Base-by-base conservation (phyloP, 1,139 yeast genomes). In the Hyphopichia pseudoburtonii region DNA sequence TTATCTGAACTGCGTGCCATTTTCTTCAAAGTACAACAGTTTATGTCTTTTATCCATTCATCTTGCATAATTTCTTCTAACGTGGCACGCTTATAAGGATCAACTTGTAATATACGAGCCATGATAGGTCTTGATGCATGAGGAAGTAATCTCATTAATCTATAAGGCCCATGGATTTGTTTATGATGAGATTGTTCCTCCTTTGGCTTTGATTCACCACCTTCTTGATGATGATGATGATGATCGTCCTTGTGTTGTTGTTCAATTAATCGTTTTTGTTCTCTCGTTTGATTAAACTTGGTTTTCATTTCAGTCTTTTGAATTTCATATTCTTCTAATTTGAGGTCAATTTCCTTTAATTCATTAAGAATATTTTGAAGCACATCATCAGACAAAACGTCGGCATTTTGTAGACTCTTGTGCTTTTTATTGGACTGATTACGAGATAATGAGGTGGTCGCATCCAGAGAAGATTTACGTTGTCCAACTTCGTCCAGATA, bases 71-170 rank as follows among this genome's bases (percentile, higher is more conserved):
- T 76, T 23, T 84, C 88, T 21, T 75, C 76, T 55, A 92, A 62
- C 1, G 83, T 69, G 2, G 92, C 86, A 45, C 98, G 76, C 44
- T 74, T 69, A 5, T 48, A 54, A 2, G 95, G 88, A 45, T 86
- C 83, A 5, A 88, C 60, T 33, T 70, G 78, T 22, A 92, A 69
- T 87, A 92, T 89, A 33, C 72, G 72, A 18, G 82, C 79, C 32
- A 92, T 76, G 9, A 92, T 73, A 7, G 85, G 86, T 48, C 97
- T 75, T 12, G 96, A 76, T 3, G 89, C 89, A 48, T 82, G 86
- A 2, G 98, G 98, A 34, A 94, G 68, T 45, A 92, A 70, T 52
- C 97, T 76, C 71, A 92, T 72, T 45, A 94, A 66, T 50, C 97
- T 72, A 71, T 92, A 88, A 2, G 97, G 97, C 1, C 98, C 98